These are phyloP conservation scores for Yarrowia sp. DNA, from an alignment of 805 yeast genomes.

Conservation along the genomic window DNA sequence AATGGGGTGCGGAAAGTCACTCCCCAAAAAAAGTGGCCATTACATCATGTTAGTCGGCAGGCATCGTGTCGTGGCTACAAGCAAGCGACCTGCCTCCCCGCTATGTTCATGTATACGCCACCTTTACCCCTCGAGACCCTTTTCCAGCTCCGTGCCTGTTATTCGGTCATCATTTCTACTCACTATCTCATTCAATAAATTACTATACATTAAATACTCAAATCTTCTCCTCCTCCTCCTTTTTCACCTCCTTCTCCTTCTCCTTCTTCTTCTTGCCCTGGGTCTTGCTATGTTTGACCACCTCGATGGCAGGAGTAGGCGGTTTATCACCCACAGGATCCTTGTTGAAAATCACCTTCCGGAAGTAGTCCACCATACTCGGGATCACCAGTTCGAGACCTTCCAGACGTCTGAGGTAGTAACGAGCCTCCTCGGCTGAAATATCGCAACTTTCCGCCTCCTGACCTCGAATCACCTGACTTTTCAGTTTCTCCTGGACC, in stretches of 20 bases:
- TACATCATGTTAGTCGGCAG: too few relatives aligned
- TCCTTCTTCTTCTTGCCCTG: constrained; percentile 20
- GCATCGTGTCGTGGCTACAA: too few relatives aligned
- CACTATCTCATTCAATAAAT: too few relatives aligned
- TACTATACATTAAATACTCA: not conserved
- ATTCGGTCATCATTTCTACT: too few relatives aligned
- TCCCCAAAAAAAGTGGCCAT: too few relatives aligned
- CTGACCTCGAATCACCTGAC: constrained; percentile 61
- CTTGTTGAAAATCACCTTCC: not conserved
- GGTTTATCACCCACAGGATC: constrained; percentile 19
- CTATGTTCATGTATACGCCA: too few relatives aligned
- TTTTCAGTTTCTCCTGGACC: constrained; percentile 58
- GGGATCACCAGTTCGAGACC: constrained; percentile 29
- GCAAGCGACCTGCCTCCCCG: too few relatives aligned
- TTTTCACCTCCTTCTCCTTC: constrained; percentile 1
- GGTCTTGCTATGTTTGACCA: constrained; percentile 2
- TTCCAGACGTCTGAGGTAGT: constrained; percentile 9
- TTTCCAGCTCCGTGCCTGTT: too few relatives aligned
- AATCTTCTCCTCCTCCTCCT: not conserved
- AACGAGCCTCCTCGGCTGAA: constrained; percentile 22
- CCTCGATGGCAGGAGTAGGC: constrained; percentile 5
- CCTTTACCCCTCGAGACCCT: too few relatives aligned
- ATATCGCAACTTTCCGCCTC: constrained; percentile 36
- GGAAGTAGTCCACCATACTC: not conserved
- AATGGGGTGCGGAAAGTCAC: too few relatives aligned